Percentiles rank a stretch among this genome's conserved stretches.
These are phyloP conservation scores for Colletotrichum neosansevieriae DNA, from an alignment of 2,329 filamentous ascomycete genomes.

Conservation along the genomic window DNA sequence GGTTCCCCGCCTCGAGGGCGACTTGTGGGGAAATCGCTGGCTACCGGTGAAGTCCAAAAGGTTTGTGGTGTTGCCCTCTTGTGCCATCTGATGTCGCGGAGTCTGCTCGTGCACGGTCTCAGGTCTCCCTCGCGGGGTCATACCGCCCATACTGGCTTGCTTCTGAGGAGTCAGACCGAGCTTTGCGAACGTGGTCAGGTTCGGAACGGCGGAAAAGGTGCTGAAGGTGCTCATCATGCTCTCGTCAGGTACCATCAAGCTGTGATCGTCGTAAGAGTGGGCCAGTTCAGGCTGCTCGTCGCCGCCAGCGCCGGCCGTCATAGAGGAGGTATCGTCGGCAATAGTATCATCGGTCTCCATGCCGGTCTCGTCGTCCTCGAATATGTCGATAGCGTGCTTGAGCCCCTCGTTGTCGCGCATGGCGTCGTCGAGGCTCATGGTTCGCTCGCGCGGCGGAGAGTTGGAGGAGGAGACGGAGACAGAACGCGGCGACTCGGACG, in stretches of 20 bases:
- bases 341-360: constrained; percentile 45
- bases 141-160: constrained; percentile 54
- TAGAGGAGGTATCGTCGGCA: constrained; percentile 37
- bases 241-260: constrained; percentile 70
- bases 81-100: constrained; percentile 49
- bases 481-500: constrained; percentile 42
- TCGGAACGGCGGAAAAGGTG: constrained; percentile 88
- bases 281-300: constrained; percentile 40
- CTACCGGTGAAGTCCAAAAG: constrained; percentile 92
- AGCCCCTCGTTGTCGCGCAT: constrained; percentile 68
- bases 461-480: constrained; percentile 34
- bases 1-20: constrained; percentile 57
- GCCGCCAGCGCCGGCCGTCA: constrained; percentile 40
- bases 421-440: constrained; percentile 64
- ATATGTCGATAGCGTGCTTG: constrained; percentile 70
- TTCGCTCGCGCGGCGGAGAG: constrained; percentile 47
- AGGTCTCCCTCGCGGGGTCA: constrained; percentile 53
- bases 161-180: constrained; percentile 75
- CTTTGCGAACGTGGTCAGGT: constrained; percentile 85
- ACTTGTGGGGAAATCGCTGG: constrained; percentile 60
- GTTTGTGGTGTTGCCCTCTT: constrained; percentile 76
- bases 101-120: constrained; percentile 52
- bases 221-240: constrained; percentile 87
- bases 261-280: constrained; percentile 49
- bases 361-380: constrained; percentile 63